Percentiles rank a stretch among this genome's conserved stretches.
phyloP scores from a whole-genome alignment of 176 grass and related monocot species.

The Musa itinerans region DNA sequence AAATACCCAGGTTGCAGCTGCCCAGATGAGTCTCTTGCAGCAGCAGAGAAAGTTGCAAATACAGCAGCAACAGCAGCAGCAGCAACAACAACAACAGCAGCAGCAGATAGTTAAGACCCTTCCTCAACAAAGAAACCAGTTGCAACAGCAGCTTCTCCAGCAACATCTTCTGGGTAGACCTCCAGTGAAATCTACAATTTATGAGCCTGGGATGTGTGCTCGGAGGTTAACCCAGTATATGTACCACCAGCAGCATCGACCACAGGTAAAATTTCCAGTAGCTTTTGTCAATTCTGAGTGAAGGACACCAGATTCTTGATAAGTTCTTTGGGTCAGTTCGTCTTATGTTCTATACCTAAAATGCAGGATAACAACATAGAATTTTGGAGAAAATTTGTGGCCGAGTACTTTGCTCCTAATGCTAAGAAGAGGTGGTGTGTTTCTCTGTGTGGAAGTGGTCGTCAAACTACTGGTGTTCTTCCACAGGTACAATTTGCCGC shows the following conservation, averaged over 20 bases:
- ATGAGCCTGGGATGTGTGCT: conserved; percentile 91
- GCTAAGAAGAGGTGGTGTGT: conserved; percentile 99
- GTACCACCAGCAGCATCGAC: conserved; percentile 95
- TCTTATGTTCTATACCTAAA: neutral
- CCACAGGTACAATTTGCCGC: conserved; percentile 49
- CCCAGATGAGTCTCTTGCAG: conserved; percentile 56
- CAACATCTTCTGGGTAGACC: conserved; percentile 51
- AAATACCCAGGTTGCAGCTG: conserved; percentile 62
- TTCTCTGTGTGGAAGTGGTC: conserved; percentile 84
- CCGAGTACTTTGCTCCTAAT: conserved; percentile 86
- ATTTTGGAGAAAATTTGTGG: conserved; percentile 94
- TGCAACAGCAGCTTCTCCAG: conserved; percentile 59
- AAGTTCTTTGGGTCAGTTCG: neutral
- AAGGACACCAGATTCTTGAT: neutral
- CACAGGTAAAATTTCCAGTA: conserved; percentile 34
- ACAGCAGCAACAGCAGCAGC: conserved; percentile 42
- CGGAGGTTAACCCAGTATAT: conserved; percentile 93
- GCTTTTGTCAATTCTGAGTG: neutral
- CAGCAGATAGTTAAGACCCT: conserved; percentile 54
- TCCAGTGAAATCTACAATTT: conserved; percentile 33
- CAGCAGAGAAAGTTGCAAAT: conserved; percentile 66
- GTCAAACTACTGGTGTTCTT: conserved; percentile 97
- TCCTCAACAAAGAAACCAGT: conserved; percentile 38
- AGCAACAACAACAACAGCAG: conserved; percentile 12
- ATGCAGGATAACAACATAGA: conserved; percentile 95